Conservation (phyloP, 2,329 filamentous ascomycete species). For the Fusarium brachygibbosum region DNA sequence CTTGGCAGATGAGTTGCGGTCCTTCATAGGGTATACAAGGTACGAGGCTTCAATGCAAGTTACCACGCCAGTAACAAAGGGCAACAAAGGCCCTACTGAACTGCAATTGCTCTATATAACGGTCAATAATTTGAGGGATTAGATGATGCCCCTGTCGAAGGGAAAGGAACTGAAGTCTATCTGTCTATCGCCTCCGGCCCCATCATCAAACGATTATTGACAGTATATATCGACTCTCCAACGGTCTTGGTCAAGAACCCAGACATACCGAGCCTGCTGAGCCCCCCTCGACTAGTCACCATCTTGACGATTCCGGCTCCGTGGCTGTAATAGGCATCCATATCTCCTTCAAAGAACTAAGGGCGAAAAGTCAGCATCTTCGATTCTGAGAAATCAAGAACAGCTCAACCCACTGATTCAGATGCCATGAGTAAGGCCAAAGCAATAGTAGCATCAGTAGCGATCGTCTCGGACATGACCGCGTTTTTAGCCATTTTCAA, state of each 20-base stretch:
- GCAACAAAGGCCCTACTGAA: too few species aligned
- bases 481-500: conserved; percentile 21
- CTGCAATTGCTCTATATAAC: too few species aligned
- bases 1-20: too few species aligned
- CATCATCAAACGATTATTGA: not conserved
- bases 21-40: too few species aligned
- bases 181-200: not conserved
- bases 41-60: too few species aligned
- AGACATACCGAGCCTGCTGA: conserved; percentile 24
- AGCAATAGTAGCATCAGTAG: conserved; percentile 21
- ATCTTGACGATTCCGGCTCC: conserved; percentile 24
- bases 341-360: conserved; percentile 22
- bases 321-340: conserved; percentile 10
- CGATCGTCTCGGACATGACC: not conserved
- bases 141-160: too few species aligned
- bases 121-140: too few species aligned
- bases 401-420: conserved; percentile 15
- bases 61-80: too few species aligned
- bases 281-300: conserved; percentile 14
- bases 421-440: conserved; percentile 22
- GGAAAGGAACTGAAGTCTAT: too few species aligned
- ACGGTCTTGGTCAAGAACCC: conserved; percentile 20
- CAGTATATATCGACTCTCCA: conserved; percentile 16
- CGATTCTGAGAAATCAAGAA: fast-evolving
- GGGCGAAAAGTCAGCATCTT: not conserved